phyloP scores from a whole-genome alignment of 768 basidiomycete species.

The Heimioporus sp. region DNA sequence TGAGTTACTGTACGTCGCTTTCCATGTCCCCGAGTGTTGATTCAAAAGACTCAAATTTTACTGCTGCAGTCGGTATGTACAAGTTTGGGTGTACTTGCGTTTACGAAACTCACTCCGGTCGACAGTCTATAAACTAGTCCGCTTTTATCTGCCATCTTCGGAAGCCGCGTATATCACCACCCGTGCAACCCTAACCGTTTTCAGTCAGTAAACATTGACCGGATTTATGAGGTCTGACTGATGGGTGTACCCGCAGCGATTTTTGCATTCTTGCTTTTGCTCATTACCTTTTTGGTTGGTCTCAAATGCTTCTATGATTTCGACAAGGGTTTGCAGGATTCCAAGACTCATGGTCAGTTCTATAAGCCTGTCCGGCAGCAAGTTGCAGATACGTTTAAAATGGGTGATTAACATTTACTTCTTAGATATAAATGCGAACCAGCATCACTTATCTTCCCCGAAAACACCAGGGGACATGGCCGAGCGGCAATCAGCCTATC shows the following conservation, averaged over 20 bases:
- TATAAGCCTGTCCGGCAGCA: slow-evolving; percentile 32
- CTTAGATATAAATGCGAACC: slow-evolving; percentile 48
- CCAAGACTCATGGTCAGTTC: slow-evolving; percentile 74
- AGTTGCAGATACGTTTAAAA: slow-evolving; percentile 20
- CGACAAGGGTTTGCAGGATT: slow-evolving; percentile 68
- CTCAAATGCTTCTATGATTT: slow-evolving; percentile 81
- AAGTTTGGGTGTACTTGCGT: neutral
- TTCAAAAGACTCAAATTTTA: neutral
- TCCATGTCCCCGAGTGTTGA: slow-evolving; percentile 1
- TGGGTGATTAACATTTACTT: slow-evolving; percentile 34
- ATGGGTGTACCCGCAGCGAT: slow-evolving; percentile 47
- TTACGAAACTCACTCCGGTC: neutral
- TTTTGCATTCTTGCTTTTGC: slow-evolving; percentile 69
- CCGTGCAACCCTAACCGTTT: slow-evolving; percentile 73
- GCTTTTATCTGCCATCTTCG: slow-evolving; percentile 70
- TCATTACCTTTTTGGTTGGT: slow-evolving; percentile 74
- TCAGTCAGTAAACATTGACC: slow-evolving; percentile 53
- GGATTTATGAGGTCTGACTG: neutral
- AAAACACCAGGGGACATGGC: slow-evolving; percentile 44
- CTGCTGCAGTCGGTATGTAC: slow-evolving; percentile 27
- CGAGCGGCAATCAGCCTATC: slow-evolving; percentile 47
- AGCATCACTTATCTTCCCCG: slow-evolving; percentile 40
- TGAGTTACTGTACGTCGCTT: slow-evolving; percentile 61
- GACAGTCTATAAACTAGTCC: slow-evolving; percentile 79
- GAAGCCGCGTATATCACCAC: slow-evolving; percentile 61